Percentiles rank a stretch among this genome's conserved stretches.
Conservation (phyloP, 148 eudicot species). For the Vaccinium macrocarpon region DNA sequence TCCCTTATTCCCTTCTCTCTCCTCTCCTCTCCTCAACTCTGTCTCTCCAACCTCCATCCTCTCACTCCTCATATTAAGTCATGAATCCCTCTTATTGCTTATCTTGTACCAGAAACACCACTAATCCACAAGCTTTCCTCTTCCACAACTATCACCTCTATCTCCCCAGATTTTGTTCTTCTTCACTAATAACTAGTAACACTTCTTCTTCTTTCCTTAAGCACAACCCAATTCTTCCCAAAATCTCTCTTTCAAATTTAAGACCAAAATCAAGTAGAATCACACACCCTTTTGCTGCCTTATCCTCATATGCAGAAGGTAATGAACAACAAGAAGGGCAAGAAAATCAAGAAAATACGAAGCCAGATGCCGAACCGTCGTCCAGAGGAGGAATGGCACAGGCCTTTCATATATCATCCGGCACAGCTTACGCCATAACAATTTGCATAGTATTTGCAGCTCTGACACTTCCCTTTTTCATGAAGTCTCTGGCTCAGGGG, state of each 20-base stretch:
- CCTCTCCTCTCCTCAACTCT: background rate
- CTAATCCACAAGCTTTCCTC: slow-evolving; percentile 25
- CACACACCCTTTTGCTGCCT: slow-evolving; percentile 7
- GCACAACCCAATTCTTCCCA: background rate
- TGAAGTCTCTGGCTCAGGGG: slow-evolving; percentile 64
- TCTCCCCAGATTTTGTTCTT: slow-evolving; percentile 19
- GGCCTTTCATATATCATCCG: slow-evolving; percentile 75
- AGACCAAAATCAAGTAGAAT: background rate
- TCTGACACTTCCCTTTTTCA: slow-evolving; percentile 62
- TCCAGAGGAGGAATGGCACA: slow-evolving; percentile 74
- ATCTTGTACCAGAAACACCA: slow-evolving; percentile 54
- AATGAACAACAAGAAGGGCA: slow-evolving; percentile 33
- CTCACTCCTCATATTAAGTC: slow-evolving; percentile 19
- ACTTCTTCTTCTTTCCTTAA: background rate
- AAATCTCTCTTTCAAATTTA: background rate
- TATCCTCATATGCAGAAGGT: slow-evolving; percentile 57
- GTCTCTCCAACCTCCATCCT: slow-evolving; percentile 4
- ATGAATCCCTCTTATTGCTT: slow-evolving; percentile 64
- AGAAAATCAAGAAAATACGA: slow-evolving; percentile 26
- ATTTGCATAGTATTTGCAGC: slow-evolving; percentile 83
- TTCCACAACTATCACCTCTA: slow-evolving; percentile 34
- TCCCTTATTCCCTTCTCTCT: slow-evolving; percentile 20
- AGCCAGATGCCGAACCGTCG: slow-evolving; percentile 25
- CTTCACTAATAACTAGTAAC: slow-evolving; percentile 14
- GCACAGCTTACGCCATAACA: slow-evolving; percentile 67